Evolutionary conservation across 1,139 yeast species (phyloP).

Genomic region (Blastobotrys illinoisensis): DNA sequence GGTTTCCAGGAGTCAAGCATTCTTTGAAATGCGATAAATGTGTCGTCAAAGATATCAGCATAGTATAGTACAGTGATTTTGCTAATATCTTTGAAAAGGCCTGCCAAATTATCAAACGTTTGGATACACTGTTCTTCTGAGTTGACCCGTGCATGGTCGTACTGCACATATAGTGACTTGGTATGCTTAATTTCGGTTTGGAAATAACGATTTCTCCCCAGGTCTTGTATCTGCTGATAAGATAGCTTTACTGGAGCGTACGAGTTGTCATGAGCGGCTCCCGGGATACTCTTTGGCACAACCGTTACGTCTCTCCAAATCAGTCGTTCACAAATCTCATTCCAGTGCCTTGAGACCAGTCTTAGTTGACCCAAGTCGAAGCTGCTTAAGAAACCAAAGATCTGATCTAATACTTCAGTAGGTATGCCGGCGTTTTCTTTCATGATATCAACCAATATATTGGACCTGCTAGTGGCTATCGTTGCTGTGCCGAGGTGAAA

Average conservation of each 20-base stretch:
- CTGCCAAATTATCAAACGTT: background rate
- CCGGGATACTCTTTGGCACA: background rate
- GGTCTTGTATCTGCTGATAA: background rate
- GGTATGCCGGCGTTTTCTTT: background rate
- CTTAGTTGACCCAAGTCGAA: background rate
- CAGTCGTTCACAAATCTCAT: background rate
- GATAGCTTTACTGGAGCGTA: background rate
- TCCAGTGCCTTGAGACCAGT: background rate
- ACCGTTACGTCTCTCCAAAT: background rate
- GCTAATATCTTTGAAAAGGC: background rate
- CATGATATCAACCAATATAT: too few species aligned
- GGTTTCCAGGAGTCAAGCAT: background rate
- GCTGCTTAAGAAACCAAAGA: background rate
- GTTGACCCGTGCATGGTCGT: background rate
- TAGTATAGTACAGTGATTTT: background rate
- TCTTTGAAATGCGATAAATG: background rate
- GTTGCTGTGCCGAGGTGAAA: too few species aligned
- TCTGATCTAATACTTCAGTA: background rate
- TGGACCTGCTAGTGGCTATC: too few species aligned
- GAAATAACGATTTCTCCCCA: background rate
- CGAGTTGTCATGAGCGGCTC: background rate
- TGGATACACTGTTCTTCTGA: background rate
- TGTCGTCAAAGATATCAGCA: background rate
- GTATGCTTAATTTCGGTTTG: background rate
- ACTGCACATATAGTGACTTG: too few species aligned